Evolutionary conservation across 2,329 filamentous ascomycete genomes (phyloP).

Genomic region (Lachnellula suecica): DNA sequence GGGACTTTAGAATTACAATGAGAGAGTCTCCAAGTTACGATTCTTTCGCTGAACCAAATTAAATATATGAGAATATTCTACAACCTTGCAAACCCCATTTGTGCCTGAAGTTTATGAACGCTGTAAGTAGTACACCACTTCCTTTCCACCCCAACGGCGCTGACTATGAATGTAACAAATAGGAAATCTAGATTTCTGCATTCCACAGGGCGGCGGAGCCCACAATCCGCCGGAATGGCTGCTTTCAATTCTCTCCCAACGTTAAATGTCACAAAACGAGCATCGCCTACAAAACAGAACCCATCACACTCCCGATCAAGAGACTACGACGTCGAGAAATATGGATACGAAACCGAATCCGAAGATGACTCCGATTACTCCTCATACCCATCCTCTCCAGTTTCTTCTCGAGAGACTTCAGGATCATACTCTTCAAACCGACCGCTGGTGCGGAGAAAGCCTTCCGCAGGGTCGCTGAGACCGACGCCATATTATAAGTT

Average conservation of each 20-base stretch:
- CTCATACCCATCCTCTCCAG: conserved; percentile 26
- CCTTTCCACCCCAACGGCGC: no score
- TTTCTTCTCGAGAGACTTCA: conserved; percentile 31
- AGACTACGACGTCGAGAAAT: conserved; percentile 30
- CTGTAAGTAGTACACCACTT: no score
- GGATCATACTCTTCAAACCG: conserved; percentile 29
- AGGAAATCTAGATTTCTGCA: no score
- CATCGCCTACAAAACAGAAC: conserved; percentile 25
- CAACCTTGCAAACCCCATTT: no score
- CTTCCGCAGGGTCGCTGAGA: conserved; percentile 15
- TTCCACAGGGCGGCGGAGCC: conserved; percentile 6
- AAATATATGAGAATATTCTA: no score
- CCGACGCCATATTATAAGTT: conserved; percentile 37
- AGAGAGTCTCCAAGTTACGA: no score
- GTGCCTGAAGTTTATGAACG: no score
- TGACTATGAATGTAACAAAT: no score
- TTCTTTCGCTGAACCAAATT: no score
- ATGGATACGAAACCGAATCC: conserved; percentile 36
- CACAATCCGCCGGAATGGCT: conserved; percentile 39
- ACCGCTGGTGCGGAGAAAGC: conserved; percentile 31
- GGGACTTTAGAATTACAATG: no score
- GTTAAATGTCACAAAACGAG: conserved; percentile 34
- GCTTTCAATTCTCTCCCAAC: conserved; percentile 47
- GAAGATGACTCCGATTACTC: conserved; percentile 44
- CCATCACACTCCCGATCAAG: conserved; percentile 14